Evolutionary conservation across 2,329 filamentous ascomycete species (phyloP), one percentile per base, ranked within the genome.

Genomic region (Colletotrichum cuscutae): DNA sequence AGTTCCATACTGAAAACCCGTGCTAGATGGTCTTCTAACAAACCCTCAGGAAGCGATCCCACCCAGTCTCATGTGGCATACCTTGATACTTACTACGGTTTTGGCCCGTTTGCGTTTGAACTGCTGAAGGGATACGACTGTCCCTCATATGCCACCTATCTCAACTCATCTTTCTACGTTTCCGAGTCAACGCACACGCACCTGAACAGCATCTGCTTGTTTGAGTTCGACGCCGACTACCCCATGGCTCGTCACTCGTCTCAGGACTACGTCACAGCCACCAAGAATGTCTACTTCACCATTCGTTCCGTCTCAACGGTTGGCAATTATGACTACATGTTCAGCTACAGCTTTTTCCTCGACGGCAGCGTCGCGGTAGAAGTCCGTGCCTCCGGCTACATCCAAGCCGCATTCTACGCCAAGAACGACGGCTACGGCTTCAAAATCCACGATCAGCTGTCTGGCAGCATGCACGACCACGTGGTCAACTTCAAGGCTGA

Each of bases 401-500:
- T 90, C 69, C 85, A 88, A 76, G 82, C 82, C 0, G 84, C 86
- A 0, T 87, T 83, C 77, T 87, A 82, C 63, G 81, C 81, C 2
- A 77, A 84, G 52, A 86, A 86, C 61, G 77, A 82, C 1, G 84
- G 85, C 64, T 89, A 88, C 68, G 87, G 87, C 6, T 89, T 82
- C 76, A 79, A 83, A 37, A 87, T 89, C 60, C 84, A 87, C 72
- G 85, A 88, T 66, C 78, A 80, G 30, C 79, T 88, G 1, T 83
- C 82, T 1, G 86, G 86, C 6, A 84, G 82, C 32, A 88, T 89
- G 82, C 88, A 90, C 77, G 86, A 89, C 77, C 88, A 90, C 75
- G 86, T 89, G 1, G 76, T 89, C 49, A 89, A 86, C 75, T 89
- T 85, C 81, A 89, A 89, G 76, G 84, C 83, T 57, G 88, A 89